A percentile compares a stretch with the other conserved stretches of the same genome.
Evolutionary conservation across 805 yeast genomes (phyloP).

Genomic region (Scheffersomyces amazonensis): DNA sequence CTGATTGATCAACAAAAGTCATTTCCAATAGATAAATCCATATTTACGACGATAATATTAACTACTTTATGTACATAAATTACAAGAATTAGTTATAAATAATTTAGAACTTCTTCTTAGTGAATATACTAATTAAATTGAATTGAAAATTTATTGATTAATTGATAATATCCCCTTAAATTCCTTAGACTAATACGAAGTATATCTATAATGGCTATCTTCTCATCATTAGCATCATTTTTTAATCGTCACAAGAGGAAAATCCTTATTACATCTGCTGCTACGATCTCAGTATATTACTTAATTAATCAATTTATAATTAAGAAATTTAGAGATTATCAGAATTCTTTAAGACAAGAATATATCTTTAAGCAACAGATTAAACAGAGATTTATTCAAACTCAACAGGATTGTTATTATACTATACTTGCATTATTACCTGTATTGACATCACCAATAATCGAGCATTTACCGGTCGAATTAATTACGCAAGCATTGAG

Average conservation of each 20-base stretch:
- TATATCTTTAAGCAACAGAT: conserved; percentile 49
- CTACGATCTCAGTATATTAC: conserved; percentile 33
- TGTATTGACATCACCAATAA: conserved; percentile 63
- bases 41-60: too few species aligned
- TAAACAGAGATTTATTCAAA: conserved; percentile 81
- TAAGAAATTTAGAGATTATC: conserved; percentile 37
- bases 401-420: conserved; percentile 84
- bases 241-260: conserved; percentile 39
- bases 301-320: conserved; percentile 37
- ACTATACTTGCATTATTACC: conserved; percentile 83
- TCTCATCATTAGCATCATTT: conserved; percentile 37
- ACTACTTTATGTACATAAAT: too few species aligned
- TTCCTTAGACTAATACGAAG: too few species aligned
- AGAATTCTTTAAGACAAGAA: conserved; percentile 38
- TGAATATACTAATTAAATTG: too few species aligned
- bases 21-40: too few species aligned
- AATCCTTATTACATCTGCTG: conserved; percentile 29
- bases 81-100: too few species aligned
- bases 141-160: too few species aligned
- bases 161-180: too few species aligned
- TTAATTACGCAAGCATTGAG: conserved; percentile 67
- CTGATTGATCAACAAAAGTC: too few species aligned
- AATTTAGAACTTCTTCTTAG: too few species aligned
- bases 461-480: conserved; percentile 67
- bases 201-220: conserved; percentile 38